A percentile compares a stretch with the other conserved stretches of the same genome.
Evolutionary conservation across 352 stramenopile genomes (phyloP).

Genomic region (Phytophthora idaei): DNA sequence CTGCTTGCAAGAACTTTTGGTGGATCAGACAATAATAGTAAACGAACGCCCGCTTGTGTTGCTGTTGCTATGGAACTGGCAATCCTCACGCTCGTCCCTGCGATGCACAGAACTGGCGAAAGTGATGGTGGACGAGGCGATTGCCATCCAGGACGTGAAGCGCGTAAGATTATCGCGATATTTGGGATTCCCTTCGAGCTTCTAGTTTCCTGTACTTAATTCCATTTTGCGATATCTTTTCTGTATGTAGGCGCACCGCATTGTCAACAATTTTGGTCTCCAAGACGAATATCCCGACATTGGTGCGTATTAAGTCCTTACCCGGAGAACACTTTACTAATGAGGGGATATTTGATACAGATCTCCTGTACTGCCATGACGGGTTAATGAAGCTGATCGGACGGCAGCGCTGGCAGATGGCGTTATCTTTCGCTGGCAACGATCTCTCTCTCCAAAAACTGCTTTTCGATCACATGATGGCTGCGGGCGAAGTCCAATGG

Average conservation of each 20-base stretch:
- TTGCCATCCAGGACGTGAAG: conserved; percentile 64
- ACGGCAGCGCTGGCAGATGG: conserved; percentile 68
- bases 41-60: neutral
- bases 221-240: neutral
- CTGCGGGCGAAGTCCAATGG: conserved; percentile 46
- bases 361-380: conserved; percentile 67
- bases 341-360: conserved; percentile 12
- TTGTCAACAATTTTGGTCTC: conserved; percentile 63
- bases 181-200: neutral
- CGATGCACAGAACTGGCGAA: conserved; percentile 39
- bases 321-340: neutral
- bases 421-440: conserved; percentile 70
- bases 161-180: conserved; percentile 33
- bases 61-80: neutral
- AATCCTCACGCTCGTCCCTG: conserved; percentile 1
- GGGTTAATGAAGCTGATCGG: conserved; percentile 68
- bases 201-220: neutral
- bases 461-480: conserved; percentile 53
- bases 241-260: conserved; percentile 50
- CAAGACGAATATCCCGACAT: conserved; percentile 68
- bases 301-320: conserved; percentile 22
- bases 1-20: conserved; percentile 54
- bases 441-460: conserved; percentile 52
- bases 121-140: conserved; percentile 60
- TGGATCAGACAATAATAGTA: conserved; percentile 21